Evolutionary conservation across 148 eudicot species (phyloP).

Genomic region (Heliamphora exappendiculata): DNA sequence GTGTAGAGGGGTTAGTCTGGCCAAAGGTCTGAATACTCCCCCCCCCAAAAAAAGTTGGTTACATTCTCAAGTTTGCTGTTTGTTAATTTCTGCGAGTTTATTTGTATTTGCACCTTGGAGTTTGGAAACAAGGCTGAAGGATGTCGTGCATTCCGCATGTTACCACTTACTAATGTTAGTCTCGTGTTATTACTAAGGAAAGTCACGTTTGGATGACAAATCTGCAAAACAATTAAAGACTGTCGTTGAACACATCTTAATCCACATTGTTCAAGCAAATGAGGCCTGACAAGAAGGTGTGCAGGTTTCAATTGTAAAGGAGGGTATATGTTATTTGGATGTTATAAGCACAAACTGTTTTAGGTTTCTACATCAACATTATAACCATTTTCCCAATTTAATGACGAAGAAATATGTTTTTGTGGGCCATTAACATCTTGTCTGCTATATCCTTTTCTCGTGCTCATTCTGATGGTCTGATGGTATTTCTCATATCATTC

Average conservation of each 20-base stretch:
- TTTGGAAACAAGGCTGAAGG: background rate
- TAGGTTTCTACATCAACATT: background rate
- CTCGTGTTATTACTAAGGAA: background rate
- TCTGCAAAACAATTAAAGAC: background rate
- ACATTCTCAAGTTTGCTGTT: background rate
- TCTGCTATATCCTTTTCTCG: background rate
- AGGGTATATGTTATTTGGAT: background rate
- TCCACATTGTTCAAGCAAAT: background rate
- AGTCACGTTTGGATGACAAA: background rate
- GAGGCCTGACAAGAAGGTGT: background rate
- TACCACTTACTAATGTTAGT: background rate
- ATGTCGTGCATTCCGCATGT: background rate
- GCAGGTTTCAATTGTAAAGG: constrained; percentile 3
- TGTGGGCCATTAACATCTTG: background rate
- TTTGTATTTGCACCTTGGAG: background rate
- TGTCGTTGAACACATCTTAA: background rate
- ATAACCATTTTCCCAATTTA: background rate
- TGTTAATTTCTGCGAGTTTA: background rate
- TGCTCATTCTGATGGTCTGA: background rate
- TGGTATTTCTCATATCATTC: constrained; percentile 3
- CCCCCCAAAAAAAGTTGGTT: background rate
- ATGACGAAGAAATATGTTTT: background rate
- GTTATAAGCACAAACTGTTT: background rate
- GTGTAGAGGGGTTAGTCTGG: background rate
- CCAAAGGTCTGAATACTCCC: background rate